Conservation (phyloP, 352 stramenopile species). For the Pythium guiyangense region DNA sequence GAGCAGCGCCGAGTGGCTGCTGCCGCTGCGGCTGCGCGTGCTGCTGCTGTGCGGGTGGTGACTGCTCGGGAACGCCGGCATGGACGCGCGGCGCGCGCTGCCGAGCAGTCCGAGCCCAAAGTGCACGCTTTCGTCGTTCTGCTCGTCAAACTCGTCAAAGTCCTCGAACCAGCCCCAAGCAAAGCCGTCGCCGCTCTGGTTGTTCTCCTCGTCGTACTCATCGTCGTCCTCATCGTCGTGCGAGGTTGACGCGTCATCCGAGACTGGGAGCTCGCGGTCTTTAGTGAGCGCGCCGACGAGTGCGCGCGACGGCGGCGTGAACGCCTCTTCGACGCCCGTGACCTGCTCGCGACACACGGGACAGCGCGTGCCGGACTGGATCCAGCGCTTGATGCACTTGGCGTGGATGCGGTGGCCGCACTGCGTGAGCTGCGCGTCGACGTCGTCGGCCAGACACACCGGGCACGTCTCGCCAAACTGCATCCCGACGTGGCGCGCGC, state of each 20-base stretch:
- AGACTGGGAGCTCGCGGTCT: slow-evolving; percentile 33
- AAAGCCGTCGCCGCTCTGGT: slow-evolving; percentile 28
- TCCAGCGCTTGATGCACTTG: slow-evolving; percentile 77
- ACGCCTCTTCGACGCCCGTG: slow-evolving; percentile 47
- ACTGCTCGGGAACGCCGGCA: slow-evolving; percentile 8
- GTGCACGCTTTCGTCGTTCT: slow-evolving; percentile 30
- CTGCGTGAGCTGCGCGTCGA: slow-evolving; percentile 60
- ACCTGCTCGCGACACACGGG: slow-evolving; percentile 65
- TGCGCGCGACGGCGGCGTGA: slow-evolving; percentile 27
- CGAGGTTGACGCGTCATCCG: slow-evolving; percentile 36
- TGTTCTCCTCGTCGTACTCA: slow-evolving; percentile 34
- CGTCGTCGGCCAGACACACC: slow-evolving; percentile 66
- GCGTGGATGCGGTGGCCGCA: slow-evolving; percentile 69
- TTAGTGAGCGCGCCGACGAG: slow-evolving; percentile 37
- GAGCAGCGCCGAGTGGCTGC: slow-evolving; percentile 31
- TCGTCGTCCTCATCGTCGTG: slow-evolving; percentile 37
- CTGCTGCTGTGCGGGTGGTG: slow-evolving; percentile 6
- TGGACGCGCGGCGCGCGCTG: slow-evolving; percentile 24
- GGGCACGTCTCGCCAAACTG: slow-evolving; percentile 59
- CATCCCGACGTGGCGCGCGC: slow-evolving; percentile 63
- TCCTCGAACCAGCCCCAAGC: slow-evolving; percentile 85
- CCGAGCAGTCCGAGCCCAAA: slow-evolving; percentile 2
- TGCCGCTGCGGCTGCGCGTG: slow-evolving; percentile 4
- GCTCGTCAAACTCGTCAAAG: slow-evolving; percentile 60
- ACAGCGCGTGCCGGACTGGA: slow-evolving; percentile 59